Evolutionary conservation across 1,139 yeast genomes (phyloP).

Genomic region (Candida freyschussii): DNA sequence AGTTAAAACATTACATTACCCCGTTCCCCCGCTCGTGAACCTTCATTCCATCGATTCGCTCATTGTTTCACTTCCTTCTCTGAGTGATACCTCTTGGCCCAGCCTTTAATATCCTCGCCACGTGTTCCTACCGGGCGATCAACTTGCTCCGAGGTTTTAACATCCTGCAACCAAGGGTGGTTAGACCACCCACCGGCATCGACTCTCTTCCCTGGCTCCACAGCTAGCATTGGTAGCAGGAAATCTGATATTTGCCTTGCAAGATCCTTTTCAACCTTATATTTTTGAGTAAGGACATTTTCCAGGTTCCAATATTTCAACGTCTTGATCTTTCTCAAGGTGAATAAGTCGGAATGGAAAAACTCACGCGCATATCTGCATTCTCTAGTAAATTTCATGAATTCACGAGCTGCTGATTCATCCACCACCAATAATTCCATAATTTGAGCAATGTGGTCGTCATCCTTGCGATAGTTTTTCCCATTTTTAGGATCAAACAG

Average conservation of each 20-base stretch:
- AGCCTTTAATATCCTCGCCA: conserved; percentile 27
- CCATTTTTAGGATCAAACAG: conserved; percentile 78
- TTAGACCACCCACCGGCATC: conserved; percentile 80
- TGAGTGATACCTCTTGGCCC: conserved; percentile 15
- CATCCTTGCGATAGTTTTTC: conserved; percentile 60
- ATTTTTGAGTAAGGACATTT: conserved; percentile 68
- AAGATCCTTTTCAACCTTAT: conserved; percentile 52
- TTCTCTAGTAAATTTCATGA: conserved; percentile 39
- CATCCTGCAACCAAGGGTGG: conserved; percentile 61
- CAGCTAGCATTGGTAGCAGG: conserved; percentile 63
- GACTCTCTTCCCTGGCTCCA: conserved; percentile 66
- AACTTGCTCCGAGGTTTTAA: conserved; percentile 5
- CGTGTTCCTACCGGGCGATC: conserved; percentile 18
- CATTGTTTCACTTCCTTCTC: no score
- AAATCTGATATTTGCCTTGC: conserved; percentile 58
- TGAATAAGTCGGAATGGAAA: conserved; percentile 41
- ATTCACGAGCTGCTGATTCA: conserved; percentile 33
- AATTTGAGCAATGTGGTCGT: conserved; percentile 83
- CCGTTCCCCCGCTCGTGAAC: no score
- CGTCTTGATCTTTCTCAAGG: conserved; percentile 51
- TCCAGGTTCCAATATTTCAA: conserved; percentile 66
- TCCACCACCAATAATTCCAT: conserved; percentile 50
- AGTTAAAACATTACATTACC: no score
- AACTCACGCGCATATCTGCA: conserved; percentile 50
- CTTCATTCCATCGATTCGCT: no score